Base-by-base conservation (phyloP, 1,284 basidiomycete genomes). In the Waitea zeae region DNA sequence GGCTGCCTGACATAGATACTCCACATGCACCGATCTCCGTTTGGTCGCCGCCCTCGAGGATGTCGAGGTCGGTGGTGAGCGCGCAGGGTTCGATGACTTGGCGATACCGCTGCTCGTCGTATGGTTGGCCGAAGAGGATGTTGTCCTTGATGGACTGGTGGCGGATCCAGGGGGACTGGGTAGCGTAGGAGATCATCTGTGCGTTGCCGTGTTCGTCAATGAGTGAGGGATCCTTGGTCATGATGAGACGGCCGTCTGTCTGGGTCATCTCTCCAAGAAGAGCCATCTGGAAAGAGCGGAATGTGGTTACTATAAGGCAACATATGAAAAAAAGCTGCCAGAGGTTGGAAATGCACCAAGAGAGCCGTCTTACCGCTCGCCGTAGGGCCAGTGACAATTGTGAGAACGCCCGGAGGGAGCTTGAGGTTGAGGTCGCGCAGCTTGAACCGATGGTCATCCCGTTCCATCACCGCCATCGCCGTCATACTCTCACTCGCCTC, bases 351-450 rank as follows among this genome's bases (percentile, higher is more conserved):
- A n/a, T n/a, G n/a, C n/a, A n/a, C n/a, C n/a, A 83, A 55, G 4
- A 86, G 52, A 0, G 79, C 77, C 0, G 79, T 81, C 56, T 89
- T 89, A 7, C 84, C 84, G 26, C 71, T 72, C 1, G 79, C 83
- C 0, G 82, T 84, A 0, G 82, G 76, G 2, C 76, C 75, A 22
- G 70, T 74, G 33, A 81, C 57, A 6, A 81, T 53, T 0, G 70
- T 68, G 31, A 82, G 49, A 48, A 70, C 58, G 11, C 75, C 71
- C 28, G 75, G 64, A 0, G 83, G 81, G 54, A 87, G 84, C 36
- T 57, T 49, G 33, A 87, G 58, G 29, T 58, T 61, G 31, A 86
- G 58, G 48, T 84, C 70, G 29, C 54, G 53, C 32, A 88, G 52
- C 46, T 76, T 71, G 44, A 86, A 86, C 7, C 53, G 49, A 38